Evolutionary conservation across 2,329 filamentous ascomycete genomes (phyloP).

Genomic region (Rachicladosporium sp.): DNA sequence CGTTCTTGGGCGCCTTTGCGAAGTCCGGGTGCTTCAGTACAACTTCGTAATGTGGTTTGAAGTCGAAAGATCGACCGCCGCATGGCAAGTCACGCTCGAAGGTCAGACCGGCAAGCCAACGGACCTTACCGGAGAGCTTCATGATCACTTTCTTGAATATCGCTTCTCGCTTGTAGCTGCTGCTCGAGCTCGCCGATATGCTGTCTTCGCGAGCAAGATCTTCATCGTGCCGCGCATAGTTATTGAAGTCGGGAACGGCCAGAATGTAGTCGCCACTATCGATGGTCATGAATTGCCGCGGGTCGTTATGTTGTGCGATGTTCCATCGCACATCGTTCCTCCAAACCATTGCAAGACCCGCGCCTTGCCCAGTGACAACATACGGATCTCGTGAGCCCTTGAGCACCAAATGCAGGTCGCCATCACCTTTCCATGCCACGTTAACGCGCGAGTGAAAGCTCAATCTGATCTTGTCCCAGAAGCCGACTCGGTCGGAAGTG

Average conservation of each 20-base stretch:
- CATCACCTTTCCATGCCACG: slow-evolving; percentile 86
- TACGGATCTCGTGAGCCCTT: slow-evolving; percentile 89
- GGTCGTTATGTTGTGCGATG: slow-evolving; percentile 73
- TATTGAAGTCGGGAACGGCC: slow-evolving; percentile 85
- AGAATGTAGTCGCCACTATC: slow-evolving; percentile 92
- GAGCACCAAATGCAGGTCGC: slow-evolving; percentile 83
- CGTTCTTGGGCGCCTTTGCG: slow-evolving; percentile 44
- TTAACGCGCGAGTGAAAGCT: slow-evolving; percentile 86
- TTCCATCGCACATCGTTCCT: slow-evolving; percentile 83
- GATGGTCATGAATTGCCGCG: slow-evolving; percentile 87
- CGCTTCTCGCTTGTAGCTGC: slow-evolving; percentile 59
- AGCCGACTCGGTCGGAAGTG: slow-evolving; percentile 83
- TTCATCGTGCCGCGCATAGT: slow-evolving; percentile 59
- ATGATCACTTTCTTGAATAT: slow-evolving; percentile 96
- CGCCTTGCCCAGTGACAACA: slow-evolving; percentile 78
- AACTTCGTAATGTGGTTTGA: slow-evolving; percentile 85
- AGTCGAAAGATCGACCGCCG: slow-evolving; percentile 68
- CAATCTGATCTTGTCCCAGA: slow-evolving; percentile 96
- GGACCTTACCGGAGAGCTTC: slow-evolving; percentile 94
- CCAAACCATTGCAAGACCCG: slow-evolving; percentile 98
- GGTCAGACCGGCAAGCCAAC: slow-evolving; percentile 80
- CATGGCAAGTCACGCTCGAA: slow-evolving; percentile 74
- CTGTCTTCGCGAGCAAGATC: slow-evolving; percentile 39
- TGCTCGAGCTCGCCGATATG: slow-evolving; percentile 46
- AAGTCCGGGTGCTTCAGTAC: slow-evolving; percentile 70